Percentiles rank a stretch among this genome's conserved stretches.
These are phyloP conservation scores for Incumbomyces lentus DNA, from an alignment of 2,329 filamentous ascomycete genomes.

Conservation along the genomic window DNA sequence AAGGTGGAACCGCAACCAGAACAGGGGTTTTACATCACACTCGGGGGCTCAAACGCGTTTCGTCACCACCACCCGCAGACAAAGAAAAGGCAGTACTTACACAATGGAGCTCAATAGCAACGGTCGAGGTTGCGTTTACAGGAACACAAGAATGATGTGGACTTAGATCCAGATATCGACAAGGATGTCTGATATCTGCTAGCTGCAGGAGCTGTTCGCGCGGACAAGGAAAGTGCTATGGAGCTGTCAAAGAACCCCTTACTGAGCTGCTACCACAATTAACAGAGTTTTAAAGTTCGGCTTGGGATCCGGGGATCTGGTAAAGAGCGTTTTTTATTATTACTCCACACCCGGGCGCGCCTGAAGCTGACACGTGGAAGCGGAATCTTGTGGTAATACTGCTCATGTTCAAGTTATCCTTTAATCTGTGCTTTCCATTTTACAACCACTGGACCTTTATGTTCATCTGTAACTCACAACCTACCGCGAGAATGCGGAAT, in stretches of 20 bases:
- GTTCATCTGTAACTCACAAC: too few species aligned
- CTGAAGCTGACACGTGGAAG: too few species aligned
- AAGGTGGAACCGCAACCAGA: slow-evolving; percentile 1
- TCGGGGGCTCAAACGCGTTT: neutral
- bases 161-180: neutral
- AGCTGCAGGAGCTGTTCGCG: neutral
- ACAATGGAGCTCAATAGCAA: slow-evolving; percentile 2
- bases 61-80: neutral
- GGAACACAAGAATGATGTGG: neutral
- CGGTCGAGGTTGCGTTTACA: neutral
- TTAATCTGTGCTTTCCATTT: too few species aligned
- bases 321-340: too few species aligned
- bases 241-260: neutral
- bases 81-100: slow-evolving; percentile 2
- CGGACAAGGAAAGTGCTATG: slow-evolving; percentile 1
- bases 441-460: too few species aligned
- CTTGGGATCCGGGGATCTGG: too few species aligned
- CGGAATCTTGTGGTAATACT: too few species aligned
- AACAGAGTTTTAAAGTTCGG: too few species aligned
- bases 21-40: slow-evolving; percentile 3
- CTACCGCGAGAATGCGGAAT: too few species aligned
- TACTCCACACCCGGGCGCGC: too few species aligned
- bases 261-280: neutral
- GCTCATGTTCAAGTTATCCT: too few species aligned
- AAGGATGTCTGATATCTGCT: neutral